These are phyloP conservation scores for Arabidopsis arenosa DNA, from an alignment of 345 rosid species.

Conservation along the genomic window DNA sequence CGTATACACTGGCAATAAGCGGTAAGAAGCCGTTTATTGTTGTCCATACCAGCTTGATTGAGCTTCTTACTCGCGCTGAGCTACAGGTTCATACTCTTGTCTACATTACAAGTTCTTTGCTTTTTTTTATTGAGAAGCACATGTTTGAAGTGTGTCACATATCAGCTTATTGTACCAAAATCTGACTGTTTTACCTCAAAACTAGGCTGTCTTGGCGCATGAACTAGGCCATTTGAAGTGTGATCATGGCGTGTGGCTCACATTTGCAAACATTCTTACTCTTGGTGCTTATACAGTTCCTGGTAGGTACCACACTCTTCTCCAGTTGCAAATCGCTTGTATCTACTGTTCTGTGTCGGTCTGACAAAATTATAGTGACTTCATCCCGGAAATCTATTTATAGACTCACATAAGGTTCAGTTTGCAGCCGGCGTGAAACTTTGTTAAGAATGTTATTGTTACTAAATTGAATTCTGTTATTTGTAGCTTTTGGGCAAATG, in stretches of 20 bases:
- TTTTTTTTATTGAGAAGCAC: neutral
- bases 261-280: constrained; percentile 91
- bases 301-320: constrained; percentile 55
- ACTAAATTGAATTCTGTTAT: constrained; percentile 24
- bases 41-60: constrained; percentile 89
- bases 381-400: neutral
- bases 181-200: constrained; percentile 34
- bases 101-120: constrained; percentile 2
- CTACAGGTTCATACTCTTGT: constrained; percentile 69
- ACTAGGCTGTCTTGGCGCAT: constrained; percentile 93
- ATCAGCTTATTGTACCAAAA: neutral
- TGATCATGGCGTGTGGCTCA: constrained; percentile 97
- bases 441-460: neutral
- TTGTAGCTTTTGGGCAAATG: constrained; percentile 78
- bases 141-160: neutral
- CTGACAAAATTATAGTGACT: neutral
- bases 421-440: neutral
- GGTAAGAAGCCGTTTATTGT: constrained; percentile 95
- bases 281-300: constrained; percentile 93
- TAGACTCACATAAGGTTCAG: neutral
- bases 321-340: neutral
- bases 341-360: neutral
- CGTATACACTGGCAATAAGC: constrained; percentile 84
- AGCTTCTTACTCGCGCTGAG: constrained; percentile 81
- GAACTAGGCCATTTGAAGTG: constrained; percentile 98